A percentile compares a stretch with the other conserved stretches of the same genome.
Conservation (phyloP, 1,139 yeast genomes). For the Pneumocystis carinii region DNA sequence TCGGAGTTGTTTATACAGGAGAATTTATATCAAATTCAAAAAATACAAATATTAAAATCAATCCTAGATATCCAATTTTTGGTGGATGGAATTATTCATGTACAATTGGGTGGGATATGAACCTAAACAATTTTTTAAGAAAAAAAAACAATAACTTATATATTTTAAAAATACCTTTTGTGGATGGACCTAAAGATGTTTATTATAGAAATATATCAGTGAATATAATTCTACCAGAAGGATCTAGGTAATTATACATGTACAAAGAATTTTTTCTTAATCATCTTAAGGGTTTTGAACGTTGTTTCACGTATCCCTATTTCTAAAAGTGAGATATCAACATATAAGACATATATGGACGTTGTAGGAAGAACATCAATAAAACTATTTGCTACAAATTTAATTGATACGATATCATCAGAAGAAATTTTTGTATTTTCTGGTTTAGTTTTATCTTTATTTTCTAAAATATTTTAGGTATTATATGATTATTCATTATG, state of each 20-base stretch:
- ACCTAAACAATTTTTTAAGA: constrained; percentile 39
- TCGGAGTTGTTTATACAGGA: constrained; percentile 88
- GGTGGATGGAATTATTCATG: constrained; percentile 96
- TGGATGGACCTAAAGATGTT: constrained; percentile 57
- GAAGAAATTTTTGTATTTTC: constrained; percentile 32
- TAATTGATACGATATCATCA: constrained; percentile 55
- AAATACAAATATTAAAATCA: constrained; percentile 37
- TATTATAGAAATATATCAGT: constrained; percentile 50
- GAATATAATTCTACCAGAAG: constrained; percentile 73
- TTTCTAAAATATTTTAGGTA: neutral
- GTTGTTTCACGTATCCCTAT: constrained; percentile 34
- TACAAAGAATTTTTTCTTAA: neutral
- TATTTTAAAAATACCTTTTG: constrained; percentile 50
- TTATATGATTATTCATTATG: neutral
- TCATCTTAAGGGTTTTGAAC: constrained; percentile 1
- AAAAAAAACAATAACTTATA: constrained; percentile 34
- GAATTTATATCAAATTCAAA: constrained; percentile 28
- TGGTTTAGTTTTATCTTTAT: neutral
- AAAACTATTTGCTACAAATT: constrained; percentile 43
- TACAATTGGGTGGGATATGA: constrained; percentile 80
- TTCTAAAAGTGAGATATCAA: constrained; percentile 27
- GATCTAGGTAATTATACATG: constrained; percentile 42
- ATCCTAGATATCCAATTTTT: constrained; percentile 82
- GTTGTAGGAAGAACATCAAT: constrained; percentile 70
- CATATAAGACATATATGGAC: constrained; percentile 45